Evolutionary conservation across 2,329 filamentous ascomycete genomes (phyloP).

Genomic region (Clarireedia homoeocarpa): DNA sequence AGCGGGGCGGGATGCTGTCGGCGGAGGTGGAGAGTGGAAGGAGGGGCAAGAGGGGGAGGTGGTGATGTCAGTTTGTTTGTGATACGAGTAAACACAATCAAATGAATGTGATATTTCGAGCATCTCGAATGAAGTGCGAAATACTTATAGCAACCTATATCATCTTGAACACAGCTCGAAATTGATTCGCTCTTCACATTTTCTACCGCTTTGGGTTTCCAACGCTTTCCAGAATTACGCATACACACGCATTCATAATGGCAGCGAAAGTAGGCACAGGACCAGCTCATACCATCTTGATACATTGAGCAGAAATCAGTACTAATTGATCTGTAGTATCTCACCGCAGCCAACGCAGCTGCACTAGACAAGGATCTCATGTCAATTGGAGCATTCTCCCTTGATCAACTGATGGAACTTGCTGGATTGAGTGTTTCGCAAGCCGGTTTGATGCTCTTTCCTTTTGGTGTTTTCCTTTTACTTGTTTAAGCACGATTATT

Average conservation of each 20-base stretch:
- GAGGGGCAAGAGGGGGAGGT: neutral
- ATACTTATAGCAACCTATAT: too few species aligned
- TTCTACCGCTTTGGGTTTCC: neutral
- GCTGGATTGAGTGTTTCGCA: constrained; percentile 90
- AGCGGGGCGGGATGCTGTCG: neutral
- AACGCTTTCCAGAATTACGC: neutral
- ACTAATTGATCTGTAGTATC: constrained; percentile 48
- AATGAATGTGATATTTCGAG: too few species aligned
- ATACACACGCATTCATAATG: neutral
- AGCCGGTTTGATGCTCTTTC: constrained; percentile 49
- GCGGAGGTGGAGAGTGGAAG: constrained; percentile 2
- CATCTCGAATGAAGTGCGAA: too few species aligned
- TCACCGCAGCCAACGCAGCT: constrained; percentile 79
- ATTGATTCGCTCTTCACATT: too few species aligned
- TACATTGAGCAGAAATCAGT: neutral
- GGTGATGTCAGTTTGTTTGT: neutral
- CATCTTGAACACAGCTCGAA: too few species aligned
- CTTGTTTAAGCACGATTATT: neutral
- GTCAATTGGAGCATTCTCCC: constrained; percentile 77
- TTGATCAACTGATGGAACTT: constrained; percentile 96
- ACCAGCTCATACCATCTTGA: too few species aligned
- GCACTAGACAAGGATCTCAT: constrained; percentile 92
- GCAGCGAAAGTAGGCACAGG: neutral
- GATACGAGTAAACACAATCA: too few species aligned
- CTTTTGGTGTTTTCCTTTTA: neutral